phyloP scores from a whole-genome alignment of 164 flowering plant genomes.

The Vitis rotundifolia region DNA sequence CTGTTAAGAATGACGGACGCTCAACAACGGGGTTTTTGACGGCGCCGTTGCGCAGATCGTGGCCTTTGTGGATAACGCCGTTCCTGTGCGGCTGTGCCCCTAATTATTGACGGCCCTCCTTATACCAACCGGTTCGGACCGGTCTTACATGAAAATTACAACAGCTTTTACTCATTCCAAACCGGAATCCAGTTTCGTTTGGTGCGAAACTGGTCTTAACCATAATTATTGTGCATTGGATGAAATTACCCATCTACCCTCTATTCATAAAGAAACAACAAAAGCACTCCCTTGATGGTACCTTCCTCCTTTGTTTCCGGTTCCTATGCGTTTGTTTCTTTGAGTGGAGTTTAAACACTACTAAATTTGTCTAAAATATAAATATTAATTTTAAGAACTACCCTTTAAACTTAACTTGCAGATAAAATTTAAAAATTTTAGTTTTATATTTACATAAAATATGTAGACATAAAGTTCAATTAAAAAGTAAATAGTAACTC shows the following conservation, averaged over 20 bases:
- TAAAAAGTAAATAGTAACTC: too few species aligned
- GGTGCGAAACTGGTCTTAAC: slow-evolving; percentile 1
- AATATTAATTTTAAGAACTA: too few species aligned
- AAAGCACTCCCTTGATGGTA: not conserved
- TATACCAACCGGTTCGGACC: not conserved
- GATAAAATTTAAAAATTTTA: too few species aligned
- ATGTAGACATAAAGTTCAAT: too few species aligned
- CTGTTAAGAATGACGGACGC: slow-evolving; percentile 34
- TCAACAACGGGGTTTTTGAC: slow-evolving; percentile 32
- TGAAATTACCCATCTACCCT: not conserved
- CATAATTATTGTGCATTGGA: not conserved
- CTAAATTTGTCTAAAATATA: too few species aligned
- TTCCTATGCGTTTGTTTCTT: too few species aligned
- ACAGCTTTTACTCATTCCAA: not conserved
- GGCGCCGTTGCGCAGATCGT: slow-evolving; percentile 41
- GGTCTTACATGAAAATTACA: not conserved
- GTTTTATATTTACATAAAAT: too few species aligned
- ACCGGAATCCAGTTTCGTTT: not conserved
- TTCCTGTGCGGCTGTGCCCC: too few species aligned
- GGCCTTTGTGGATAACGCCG: not conserved
- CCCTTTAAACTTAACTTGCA: too few species aligned
- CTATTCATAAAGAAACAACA: not conserved
- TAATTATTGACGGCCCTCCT: too few species aligned
- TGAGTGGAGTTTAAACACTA: too few species aligned
- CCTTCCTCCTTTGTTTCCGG: too few species aligned